Evolutionary conservation across 1,139 yeast species (phyloP), one percentile per base, ranked within the genome.

Genomic region (Zygotorulaspora mrakii): DNA sequence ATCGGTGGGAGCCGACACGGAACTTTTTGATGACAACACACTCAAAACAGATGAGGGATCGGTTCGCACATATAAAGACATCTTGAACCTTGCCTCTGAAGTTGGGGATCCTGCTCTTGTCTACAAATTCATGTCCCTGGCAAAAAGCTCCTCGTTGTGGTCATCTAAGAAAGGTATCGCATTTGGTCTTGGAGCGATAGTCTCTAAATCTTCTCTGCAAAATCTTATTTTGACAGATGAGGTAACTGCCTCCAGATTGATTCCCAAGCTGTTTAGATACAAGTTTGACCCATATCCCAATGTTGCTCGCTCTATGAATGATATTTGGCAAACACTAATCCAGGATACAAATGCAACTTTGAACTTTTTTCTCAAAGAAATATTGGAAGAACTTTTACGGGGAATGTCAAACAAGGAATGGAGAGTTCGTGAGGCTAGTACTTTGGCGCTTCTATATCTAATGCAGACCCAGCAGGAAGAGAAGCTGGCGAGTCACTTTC

Each of bases 21-120:
- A 87, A 55, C 66, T 91, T 12, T 91, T 91, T 60, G 95, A 86
- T 33, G 81, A 86, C 1, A 95, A 94, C 30, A 71, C 77, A 5
- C 65, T 89, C 52, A 81, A 76, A 37, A 86, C 95, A 0, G 83
- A 82, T 35, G 94, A 85, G 49, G 91, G 89, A 1, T 83, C 95
- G 0, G 80, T 89, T 2, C 84, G 95, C 0, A 88, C 96, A 0
- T 89, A 89, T 56, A 85, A 83, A 53, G 94, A 83, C 61, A 87
- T 89, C 22, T 68, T 89, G 51, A 83, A 72, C 53, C 69, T 91
- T 37, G 97, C 97, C 0, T 79, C 94, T 1, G 97, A 91, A 57
- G 94, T 88, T 4, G 97, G 97, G 29, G 96, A 91, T 61, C 95
- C 97, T 14, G 77, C 94, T 55, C 73, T 91, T 52, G 96, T 91